phyloP scores from a whole-genome alignment of 306 rosid species.

The Ochetophila trinervis region DNA sequence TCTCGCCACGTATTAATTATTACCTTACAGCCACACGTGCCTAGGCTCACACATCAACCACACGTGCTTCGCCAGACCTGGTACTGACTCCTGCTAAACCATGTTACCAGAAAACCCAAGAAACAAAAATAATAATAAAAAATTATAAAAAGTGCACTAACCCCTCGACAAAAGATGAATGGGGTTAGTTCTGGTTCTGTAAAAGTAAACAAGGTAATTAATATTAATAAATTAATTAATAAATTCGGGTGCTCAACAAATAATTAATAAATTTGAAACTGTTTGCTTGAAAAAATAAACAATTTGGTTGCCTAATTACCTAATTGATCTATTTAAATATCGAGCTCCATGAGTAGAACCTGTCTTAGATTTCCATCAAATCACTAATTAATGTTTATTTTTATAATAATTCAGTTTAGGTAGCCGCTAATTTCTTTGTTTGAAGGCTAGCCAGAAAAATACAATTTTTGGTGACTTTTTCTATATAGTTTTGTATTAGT shows the following conservation, averaged over 20 bases:
- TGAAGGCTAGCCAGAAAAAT: neutral
- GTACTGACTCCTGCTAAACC: neutral
- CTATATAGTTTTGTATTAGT: neutral
- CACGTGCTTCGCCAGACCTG: conserved; percentile 20
- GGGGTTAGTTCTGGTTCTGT: neutral
- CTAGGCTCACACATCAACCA: conserved; percentile 11
- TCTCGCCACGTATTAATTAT: too few relatives aligned
- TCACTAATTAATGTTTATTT: neutral
- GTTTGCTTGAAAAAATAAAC: neutral
- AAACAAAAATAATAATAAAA: too few relatives aligned
- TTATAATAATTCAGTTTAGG: neutral
- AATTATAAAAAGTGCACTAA: neutral
- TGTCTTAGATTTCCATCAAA: conserved; percentile 4
- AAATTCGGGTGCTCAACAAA: neutral
- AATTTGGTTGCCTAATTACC: conserved; percentile 21
- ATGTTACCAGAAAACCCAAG: too few relatives aligned
- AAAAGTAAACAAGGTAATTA: neutral
- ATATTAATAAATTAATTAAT: too few relatives aligned
- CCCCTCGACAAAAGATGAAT: neutral
- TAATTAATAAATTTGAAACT: neutral
- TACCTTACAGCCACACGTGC: too few relatives aligned
- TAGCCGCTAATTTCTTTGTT: neutral
- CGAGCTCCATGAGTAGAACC: neutral
- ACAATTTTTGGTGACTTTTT: neutral
- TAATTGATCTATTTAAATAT: neutral